Percentiles rank a stretch among this genome's conserved stretches.
Evolutionary conservation across 208 protist species (phyloP).

Genomic region (Leishmania martiniquensis): DNA sequence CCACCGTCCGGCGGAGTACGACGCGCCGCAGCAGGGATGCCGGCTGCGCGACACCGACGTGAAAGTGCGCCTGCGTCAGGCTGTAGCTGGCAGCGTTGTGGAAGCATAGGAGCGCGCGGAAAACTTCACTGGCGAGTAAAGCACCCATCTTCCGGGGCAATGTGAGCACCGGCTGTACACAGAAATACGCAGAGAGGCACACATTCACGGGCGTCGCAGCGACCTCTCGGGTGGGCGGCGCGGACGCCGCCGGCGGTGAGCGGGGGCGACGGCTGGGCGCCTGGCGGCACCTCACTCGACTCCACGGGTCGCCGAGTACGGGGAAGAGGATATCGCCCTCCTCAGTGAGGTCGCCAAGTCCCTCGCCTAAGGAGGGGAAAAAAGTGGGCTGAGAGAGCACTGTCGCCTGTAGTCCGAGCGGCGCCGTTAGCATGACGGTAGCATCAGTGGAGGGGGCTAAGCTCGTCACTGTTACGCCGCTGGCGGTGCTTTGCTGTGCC

Average conservation of each 20-base stretch:
- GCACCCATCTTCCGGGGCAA: constrained; percentile 54
- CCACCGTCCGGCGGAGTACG: constrained; percentile 37
- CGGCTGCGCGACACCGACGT: constrained; percentile 39
- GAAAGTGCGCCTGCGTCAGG: constrained; percentile 33
- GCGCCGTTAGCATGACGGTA: constrained; percentile 46
- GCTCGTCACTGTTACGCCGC: neutral
- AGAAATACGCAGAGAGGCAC: constrained; percentile 24
- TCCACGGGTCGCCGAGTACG: constrained; percentile 41
- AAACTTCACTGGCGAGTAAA: constrained; percentile 56
- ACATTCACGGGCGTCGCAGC: neutral
- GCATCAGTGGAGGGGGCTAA: constrained; percentile 25
- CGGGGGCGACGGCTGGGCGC: neutral
- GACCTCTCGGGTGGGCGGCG: neutral
- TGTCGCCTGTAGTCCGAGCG: constrained; percentile 58
- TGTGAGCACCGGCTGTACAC: constrained; percentile 51
- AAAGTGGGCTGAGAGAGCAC: constrained; percentile 57
- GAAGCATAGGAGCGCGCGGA: constrained; percentile 71
- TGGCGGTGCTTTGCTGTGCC: neutral
- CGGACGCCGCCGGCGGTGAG: neutral
- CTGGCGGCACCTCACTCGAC: constrained; percentile 3
- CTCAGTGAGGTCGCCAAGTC: constrained; percentile 47
- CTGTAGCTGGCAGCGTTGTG: constrained; percentile 70
- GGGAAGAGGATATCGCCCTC: constrained; percentile 78
- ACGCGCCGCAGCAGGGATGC: constrained; percentile 12
- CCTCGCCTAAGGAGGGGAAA: constrained; percentile 29